Percentiles rank a stretch among this genome's conserved stretches.
phyloP scores from a whole-genome alignment of 75 land plant species.

The Pinus albicaulis region DNA sequence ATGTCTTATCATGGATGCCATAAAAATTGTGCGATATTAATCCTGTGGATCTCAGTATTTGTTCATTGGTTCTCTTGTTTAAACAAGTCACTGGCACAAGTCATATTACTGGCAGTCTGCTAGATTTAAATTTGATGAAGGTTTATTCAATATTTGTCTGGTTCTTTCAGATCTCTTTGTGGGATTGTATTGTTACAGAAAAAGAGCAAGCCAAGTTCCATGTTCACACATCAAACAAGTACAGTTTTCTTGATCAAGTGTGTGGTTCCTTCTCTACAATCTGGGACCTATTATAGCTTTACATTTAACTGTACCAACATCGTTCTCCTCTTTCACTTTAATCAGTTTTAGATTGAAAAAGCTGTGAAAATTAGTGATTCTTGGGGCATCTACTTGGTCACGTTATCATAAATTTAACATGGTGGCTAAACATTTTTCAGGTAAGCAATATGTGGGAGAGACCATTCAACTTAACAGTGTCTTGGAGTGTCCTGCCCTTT shows the following conservation, averaged over 20 bases:
- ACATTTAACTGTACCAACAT: too few relatives aligned
- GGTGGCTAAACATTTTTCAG: slow-evolving; percentile 19
- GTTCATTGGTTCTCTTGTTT: not conserved
- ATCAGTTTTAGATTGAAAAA: too few relatives aligned
- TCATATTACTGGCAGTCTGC: not conserved
- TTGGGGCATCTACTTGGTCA: not conserved
- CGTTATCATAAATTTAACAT: not conserved
- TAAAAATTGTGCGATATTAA: not conserved
- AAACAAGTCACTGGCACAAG: not conserved
- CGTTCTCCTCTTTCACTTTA: too few relatives aligned
- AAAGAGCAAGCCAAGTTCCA: slow-evolving; percentile 43
- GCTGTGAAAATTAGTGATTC: not conserved
- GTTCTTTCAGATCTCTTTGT: slow-evolving; percentile 36
- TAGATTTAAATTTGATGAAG: not conserved
- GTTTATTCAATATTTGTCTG: not conserved
- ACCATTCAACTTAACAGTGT: slow-evolving; percentile 41
- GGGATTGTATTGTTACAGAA: slow-evolving; percentile 31
- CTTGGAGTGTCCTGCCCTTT: slow-evolving; percentile 40
- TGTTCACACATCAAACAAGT: slow-evolving; percentile 23
- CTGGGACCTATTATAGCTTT: not conserved
- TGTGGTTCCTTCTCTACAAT: not conserved
- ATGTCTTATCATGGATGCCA: not conserved
- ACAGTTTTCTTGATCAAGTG: slow-evolving; percentile 34
- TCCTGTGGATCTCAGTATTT: not conserved
- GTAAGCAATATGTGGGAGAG: slow-evolving; percentile 28